These are phyloP conservation scores for Erythrophleum ivorense DNA, from an alignment of 331 rosid species.

Conservation along the genomic window DNA sequence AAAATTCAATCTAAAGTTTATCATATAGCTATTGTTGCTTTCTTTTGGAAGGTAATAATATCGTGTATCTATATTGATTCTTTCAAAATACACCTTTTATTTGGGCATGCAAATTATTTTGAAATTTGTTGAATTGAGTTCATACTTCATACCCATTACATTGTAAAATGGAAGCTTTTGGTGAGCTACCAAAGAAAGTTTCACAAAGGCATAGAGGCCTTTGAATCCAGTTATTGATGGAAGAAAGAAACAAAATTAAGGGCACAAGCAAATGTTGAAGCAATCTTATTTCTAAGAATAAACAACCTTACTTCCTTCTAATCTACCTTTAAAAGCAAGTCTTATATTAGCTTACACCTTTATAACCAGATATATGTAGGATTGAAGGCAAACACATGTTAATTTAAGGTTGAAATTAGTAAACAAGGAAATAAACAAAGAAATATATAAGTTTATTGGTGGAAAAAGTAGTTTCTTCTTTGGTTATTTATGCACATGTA, in stretches of 20 bases:
- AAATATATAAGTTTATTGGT: neutral
- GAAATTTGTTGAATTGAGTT: neutral
- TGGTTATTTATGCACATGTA: neutral
- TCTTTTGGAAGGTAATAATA: constrained; percentile 59
- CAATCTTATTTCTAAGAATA: neutral
- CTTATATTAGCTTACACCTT: constrained; percentile 20
- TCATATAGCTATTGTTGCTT: constrained; percentile 49
- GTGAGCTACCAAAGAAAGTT: too few relatives aligned
- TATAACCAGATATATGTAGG: neutral
- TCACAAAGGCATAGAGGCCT: too few relatives aligned
- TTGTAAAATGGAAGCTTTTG: too few relatives aligned
- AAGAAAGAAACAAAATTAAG: neutral
- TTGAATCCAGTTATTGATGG: neutral
- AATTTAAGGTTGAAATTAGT: too few relatives aligned
- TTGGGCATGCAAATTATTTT: too few relatives aligned
- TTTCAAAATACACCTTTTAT: too few relatives aligned
- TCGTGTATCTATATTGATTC: neutral
- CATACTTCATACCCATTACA: too few relatives aligned
- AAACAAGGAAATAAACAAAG: too few relatives aligned
- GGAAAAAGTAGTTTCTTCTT: neutral
- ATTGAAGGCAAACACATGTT: neutral
- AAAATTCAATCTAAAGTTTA: constrained; percentile 48
- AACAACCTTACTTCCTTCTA: constrained; percentile 23
- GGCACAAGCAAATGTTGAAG: neutral
- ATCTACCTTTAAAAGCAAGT: constrained; percentile 7